Base-by-base conservation (phyloP, 2,329 filamentous ascomycete species). In the Pseudonectria foliicola region DNA sequence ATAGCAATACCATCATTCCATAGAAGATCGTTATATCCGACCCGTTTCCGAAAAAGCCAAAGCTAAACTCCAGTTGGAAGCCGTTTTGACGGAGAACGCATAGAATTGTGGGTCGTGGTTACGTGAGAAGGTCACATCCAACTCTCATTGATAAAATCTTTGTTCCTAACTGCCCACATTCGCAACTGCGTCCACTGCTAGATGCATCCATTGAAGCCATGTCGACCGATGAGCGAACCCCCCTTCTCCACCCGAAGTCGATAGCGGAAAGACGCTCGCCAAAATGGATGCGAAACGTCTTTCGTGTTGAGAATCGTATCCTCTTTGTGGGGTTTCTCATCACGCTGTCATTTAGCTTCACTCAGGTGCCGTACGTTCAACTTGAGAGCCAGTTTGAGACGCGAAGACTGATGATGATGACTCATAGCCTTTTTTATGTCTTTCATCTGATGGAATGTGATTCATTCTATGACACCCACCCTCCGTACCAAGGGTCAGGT, bases 361-460 rank as follows among this genome's bases (percentile, higher is more conserved):
- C 68, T 0, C 68, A 71, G 34, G 66, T 71, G 10, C 62, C 68
- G 66, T 69, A 52, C 42, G 66, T 58, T 1, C 3, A 4, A 12
- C 10, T 13, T 12, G n/a, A 35, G 8, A 29, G 5, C 10, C 7
- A 4, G 23, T 23, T 25, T 13, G 15, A 16, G 15, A 8, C 13
- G 2, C 5, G 8, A 14, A 4, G 4, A 28, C 40, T 49, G 18
- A 55, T 25, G 4, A 1, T 49, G 18, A 55, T 25, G 4, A 1
- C 2, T 13, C 4, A 7, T 10, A 65, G 67, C 4, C 57, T 72
- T 4, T 60, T 82, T 29, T 82, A 81, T 55, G 77, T 80, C 15
- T 84, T 85, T 47, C 77, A 78, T 38, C 53, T 82, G 2, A 85
- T 85, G 80, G 77, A 76, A 32, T 86, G 82, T 57, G 77, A 85